Evolutionary conservation across 208 protist species (phyloP), one percentile per base, ranked within the genome.

Genomic region (Acanthamoeba rhysodes): DNA sequence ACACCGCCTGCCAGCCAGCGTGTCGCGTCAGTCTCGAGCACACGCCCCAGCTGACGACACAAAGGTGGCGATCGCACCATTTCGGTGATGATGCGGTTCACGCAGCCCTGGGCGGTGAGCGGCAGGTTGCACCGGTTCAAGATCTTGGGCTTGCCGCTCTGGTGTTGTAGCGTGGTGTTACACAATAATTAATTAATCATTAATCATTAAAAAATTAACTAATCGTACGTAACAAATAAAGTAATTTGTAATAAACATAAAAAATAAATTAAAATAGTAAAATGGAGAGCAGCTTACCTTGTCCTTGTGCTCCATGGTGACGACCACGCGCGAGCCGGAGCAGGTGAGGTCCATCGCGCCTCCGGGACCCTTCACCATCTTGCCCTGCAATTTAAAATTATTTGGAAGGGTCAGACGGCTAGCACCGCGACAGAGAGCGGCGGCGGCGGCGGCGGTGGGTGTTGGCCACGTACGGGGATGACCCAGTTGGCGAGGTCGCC

Each of bases 401-500:
- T n/a, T 80, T 50, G 12, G 20, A 41, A 41, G 37, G 37, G 37
- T 41, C 37, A 41, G 37, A 41, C 37, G n/a, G 37, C 37, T 1
- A 41, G 37, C 37, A 41, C 37, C 37, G 37, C 37, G 37, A 41
- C 37, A 41, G 37, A 41, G 37, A 41, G n/a, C n/a, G n/a, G n/a
- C n/a, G n/a, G 37, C 37, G 37, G 37, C 4, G 37, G 37, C 37
- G 37, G 37, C 48, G 20, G 10, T 12, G 12, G n/a, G 66, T 32
- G 22, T 2, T 34, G n/a, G n/a, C n/a, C 22, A 32, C 53, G 59
- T 84, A 96, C 80, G 27, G 99, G 99, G 95, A 99, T 99, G 74
- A 99, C 98, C 98, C 99, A 99, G 98, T 99, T 99, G 20, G 99
- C 99, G 1, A 99, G 96, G 95, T 99, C 99, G 70, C 99, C 99